Evolutionary conservation across 306 rosid genomes (phyloP), one percentile per base, ranked within the genome.

Genomic region (Glycine soja): DNA sequence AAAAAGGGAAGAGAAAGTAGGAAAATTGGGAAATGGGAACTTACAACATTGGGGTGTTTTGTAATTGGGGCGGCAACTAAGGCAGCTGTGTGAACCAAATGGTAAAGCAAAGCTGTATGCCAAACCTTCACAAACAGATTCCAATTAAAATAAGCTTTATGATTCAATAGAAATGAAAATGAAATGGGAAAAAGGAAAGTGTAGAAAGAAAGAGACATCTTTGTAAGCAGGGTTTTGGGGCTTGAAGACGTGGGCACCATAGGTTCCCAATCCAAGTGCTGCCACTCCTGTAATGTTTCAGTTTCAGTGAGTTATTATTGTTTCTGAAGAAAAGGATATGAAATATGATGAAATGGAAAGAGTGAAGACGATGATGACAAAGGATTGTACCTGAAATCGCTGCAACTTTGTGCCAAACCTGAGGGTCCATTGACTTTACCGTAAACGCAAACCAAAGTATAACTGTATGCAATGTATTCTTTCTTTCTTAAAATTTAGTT

Each of bases 81-180:
- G 78, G 99, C 98, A 0, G 93, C 94, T 0, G 99, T 91, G 78
- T 95, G 99, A 78, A 92, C 93, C 92, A 95, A 88, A 84, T 93
- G 99, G 86, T 95, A 95, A 51, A 93, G 92, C 52, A 98, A 88
- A 2, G 99, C 99, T 0, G 99, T 93, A 2, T 96, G 90, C 99
- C 99, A 96, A 74, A 93, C 98, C 99, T 95, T 80, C 56, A 64
- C 75, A 87, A 0, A 58, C 4, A 48, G 43, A 42, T 74, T 47
- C 10, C 65, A 36, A 36, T 36, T 36, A 71, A 51, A 9, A 2
- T 10, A 79, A 83, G 24, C 34, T 79, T 57, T 19, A 42, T 15
- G 65, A 70, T 73, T 82, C 36, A 74, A 85, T 75, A 5, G 63
- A 71, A 81, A 13, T 36, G 19, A 72, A 59, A 57, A 32, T 42